These are phyloP conservation scores for Intubia oerlemansii DNA, from an alignment of 2,329 filamentous ascomycete species.

Conservation along the genomic window DNA sequence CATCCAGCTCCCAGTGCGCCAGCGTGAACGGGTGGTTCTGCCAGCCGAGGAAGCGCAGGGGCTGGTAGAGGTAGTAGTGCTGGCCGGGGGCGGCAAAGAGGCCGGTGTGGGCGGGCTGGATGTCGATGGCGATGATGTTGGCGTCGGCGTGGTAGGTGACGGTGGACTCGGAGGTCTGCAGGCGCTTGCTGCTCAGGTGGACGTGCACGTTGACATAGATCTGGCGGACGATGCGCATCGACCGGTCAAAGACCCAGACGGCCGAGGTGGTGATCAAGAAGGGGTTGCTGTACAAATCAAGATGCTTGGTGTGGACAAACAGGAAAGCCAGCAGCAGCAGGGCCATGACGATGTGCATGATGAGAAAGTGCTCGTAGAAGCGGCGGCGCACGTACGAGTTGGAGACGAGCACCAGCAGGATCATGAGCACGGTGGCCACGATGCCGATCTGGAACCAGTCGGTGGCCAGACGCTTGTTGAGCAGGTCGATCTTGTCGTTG, in stretches of 20 bases:
- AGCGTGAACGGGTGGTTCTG: conserved; percentile 29
- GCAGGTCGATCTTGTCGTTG: background rate
- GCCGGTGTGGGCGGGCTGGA: conserved; percentile 2
- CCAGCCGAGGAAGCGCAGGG: conserved; percentile 20
- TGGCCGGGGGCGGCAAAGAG: conserved; percentile 16
- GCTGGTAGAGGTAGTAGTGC: conserved; percentile 23
- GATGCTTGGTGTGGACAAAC: conserved; percentile 7
- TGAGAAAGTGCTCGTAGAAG: conserved; percentile 28
- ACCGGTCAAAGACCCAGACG: conserved; percentile 9
- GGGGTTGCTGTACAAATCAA: conserved; percentile 6
- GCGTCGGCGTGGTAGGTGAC: conserved; percentile 4
- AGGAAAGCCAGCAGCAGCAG: conserved; percentile 18
- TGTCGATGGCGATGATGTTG: conserved; percentile 5
- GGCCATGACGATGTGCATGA: conserved; percentile 19
- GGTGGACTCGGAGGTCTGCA: conserved; percentile 4
- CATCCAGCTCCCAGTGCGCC: conserved; percentile 8
- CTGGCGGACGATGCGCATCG: conserved; percentile 18
- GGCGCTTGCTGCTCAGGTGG: conserved; percentile 1
- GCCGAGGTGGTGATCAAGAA: conserved; percentile 5
- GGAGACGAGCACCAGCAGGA: conserved; percentile 22
- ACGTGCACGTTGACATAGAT: conserved; percentile 17
- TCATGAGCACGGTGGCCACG: conserved; percentile 21
- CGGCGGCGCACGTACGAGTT: conserved; percentile 27
- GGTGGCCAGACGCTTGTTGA: background rate
- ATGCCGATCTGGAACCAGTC: conserved; percentile 4